Conservation (phyloP, 2,329 filamentous ascomycete genomes). For the Tetracladium maxilliforme region DNA sequence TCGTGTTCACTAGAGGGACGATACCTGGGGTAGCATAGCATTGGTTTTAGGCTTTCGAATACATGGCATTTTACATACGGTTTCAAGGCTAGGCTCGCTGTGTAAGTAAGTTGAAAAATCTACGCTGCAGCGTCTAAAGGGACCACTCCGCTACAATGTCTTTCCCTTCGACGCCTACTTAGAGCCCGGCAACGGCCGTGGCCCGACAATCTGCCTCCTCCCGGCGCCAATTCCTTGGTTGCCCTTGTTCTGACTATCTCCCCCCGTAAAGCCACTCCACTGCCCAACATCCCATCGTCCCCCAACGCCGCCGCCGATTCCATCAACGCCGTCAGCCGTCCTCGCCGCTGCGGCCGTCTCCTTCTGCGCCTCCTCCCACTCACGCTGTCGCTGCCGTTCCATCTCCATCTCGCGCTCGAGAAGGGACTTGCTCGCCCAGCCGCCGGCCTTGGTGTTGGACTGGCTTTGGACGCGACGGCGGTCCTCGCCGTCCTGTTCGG, state of each 20-base stretch:
- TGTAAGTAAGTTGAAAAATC: too few species aligned
- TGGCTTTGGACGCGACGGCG: slow-evolving; percentile 29
- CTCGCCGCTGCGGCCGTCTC: slow-evolving; percentile 40
- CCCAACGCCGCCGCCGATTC: slow-evolving; percentile 49
- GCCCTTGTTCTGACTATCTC: slow-evolving; percentile 59
- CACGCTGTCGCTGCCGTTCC: slow-evolving; percentile 39
- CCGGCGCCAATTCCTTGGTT: slow-evolving; percentile 52
- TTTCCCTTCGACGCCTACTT: too few species aligned
- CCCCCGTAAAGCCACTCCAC: slow-evolving; percentile 61
- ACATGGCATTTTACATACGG: too few species aligned
- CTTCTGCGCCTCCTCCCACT: slow-evolving; percentile 62
- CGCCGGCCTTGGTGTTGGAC: slow-evolving; percentile 33
- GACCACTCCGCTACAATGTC: too few species aligned
- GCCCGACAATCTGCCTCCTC: slow-evolving; percentile 66
- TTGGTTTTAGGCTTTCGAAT: too few species aligned
- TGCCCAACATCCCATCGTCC: slow-evolving; percentile 65
- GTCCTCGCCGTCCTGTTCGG: slow-evolving; percentile 34
- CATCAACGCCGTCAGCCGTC: slow-evolving; percentile 35
- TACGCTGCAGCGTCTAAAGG: too few species aligned
- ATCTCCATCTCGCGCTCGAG: slow-evolving; percentile 46
- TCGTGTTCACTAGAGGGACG: too few species aligned
- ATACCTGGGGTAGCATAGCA: too few species aligned
- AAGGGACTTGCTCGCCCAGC: slow-evolving; percentile 36
- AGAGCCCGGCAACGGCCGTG: slow-evolving; percentile 50
- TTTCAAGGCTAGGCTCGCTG: too few species aligned